phyloP scores from a whole-genome alignment of 2,329 filamentous ascomycete species.

The Paracoccidioides lutzii region DNA sequence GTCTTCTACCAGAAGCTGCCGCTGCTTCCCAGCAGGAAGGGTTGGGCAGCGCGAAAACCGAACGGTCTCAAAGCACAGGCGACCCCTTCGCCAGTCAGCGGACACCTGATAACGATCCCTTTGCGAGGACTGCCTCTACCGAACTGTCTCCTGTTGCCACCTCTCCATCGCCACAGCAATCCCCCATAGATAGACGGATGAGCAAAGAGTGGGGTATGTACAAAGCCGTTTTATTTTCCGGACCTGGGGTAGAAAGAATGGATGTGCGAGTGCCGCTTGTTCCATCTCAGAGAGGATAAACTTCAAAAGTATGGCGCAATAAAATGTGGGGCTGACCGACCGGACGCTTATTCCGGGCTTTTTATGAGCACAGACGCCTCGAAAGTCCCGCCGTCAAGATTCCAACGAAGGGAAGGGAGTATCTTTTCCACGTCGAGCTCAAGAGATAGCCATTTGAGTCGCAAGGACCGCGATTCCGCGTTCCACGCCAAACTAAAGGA shows the following conservation, averaged over 20 bases:
- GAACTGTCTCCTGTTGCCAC: neutral
- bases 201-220: constrained; percentile 24
- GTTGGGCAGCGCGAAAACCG: neutral
- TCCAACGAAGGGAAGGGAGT: constrained; percentile 57
- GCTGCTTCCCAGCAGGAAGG: neutral
- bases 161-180: neutral
- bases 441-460: constrained; percentile 51
- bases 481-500: constrained; percentile 45
- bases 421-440: constrained; percentile 54
- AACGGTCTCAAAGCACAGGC: neutral
- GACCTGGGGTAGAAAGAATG: too few relatives aligned
- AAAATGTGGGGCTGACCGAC: too few relatives aligned
- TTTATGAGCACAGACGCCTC: constrained; percentile 39
- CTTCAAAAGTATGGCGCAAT: too few relatives aligned
- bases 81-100: constrained; percentile 3
- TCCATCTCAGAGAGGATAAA: too few relatives aligned
- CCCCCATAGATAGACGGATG: constrained; percentile 19
- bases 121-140: neutral
- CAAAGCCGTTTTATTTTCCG: neutral
- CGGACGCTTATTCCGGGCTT: neutral
- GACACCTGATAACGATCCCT: constrained; percentile 1
- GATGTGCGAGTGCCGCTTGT: too few relatives aligned
- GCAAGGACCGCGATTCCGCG: constrained; percentile 42
- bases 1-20: neutral
- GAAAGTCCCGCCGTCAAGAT: constrained; percentile 54